phyloP scores from a whole-genome alignment of 2,329 filamentous ascomycete species.

The Lasiodiplodia theobromae region DNA sequence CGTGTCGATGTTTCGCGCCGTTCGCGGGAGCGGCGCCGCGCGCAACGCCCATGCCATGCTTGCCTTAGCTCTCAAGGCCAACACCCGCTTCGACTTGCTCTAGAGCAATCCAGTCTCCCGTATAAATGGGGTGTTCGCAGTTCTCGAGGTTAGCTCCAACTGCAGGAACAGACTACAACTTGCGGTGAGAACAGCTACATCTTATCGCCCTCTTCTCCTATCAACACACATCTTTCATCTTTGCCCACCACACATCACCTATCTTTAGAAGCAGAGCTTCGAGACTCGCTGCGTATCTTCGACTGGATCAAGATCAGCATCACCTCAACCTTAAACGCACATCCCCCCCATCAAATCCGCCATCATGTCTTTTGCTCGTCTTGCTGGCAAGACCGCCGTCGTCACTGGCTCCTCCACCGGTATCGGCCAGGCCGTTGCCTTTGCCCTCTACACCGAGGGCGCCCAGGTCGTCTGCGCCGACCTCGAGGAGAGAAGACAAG shows the following conservation, averaged over 20 bases:
- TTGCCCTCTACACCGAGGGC: slow-evolving; percentile 29
- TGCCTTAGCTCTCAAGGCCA: neutral
- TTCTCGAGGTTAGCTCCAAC: slow-evolving; percentile 21
- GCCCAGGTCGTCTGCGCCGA: slow-evolving; percentile 37
- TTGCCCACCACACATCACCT: neutral
- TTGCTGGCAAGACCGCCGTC: slow-evolving; percentile 37
- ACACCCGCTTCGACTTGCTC: neutral
- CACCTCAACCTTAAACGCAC: slow-evolving; percentile 11
- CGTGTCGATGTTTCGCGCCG: slow-evolving; percentile 15
- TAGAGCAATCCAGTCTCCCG: slow-evolving; percentile 1
- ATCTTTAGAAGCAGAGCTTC: slow-evolving; percentile 25
- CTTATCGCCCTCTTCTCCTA: slow-evolving; percentile 17
- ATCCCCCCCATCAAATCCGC: neutral
- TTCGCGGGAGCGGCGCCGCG: slow-evolving; percentile 10
- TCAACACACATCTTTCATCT: slow-evolving; percentile 16
- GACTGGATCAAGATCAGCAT: slow-evolving; percentile 23
- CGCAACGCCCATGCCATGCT: slow-evolving; percentile 5
- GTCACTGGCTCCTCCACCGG: slow-evolving; percentile 44
- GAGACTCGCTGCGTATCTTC: slow-evolving; percentile 15
- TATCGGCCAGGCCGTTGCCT: slow-evolving; percentile 40
- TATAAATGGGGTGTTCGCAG: slow-evolving; percentile 21
- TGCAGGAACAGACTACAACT: slow-evolving; percentile 26
- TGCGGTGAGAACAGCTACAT: slow-evolving; percentile 20
- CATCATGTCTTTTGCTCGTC: slow-evolving; percentile 18
- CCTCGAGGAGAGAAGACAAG: slow-evolving; percentile 18